These are phyloP conservation scores for Pyrenophora tritici-repentis DNA, from an alignment of 2,329 filamentous ascomycete species.

Conservation along the genomic window DNA sequence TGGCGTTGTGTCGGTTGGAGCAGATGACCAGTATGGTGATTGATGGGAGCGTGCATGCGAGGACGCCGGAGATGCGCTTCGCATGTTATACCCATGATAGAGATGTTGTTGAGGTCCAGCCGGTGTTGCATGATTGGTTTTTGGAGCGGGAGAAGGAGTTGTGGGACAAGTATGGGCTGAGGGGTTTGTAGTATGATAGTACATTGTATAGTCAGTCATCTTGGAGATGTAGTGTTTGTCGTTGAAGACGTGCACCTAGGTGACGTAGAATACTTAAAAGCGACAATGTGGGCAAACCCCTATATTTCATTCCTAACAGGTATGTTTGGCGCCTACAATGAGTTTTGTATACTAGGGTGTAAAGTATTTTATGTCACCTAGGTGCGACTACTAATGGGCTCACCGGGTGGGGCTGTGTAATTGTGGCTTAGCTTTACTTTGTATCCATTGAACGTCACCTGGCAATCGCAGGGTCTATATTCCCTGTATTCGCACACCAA, in stretches of 20 bases:
- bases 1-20: constrained; percentile 85
- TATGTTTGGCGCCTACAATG: no score
- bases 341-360: no score
- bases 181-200: not conserved
- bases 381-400: no score
- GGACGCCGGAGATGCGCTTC: constrained; percentile 61
- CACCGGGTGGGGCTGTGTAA: constrained; percentile 26
- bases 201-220: not conserved
- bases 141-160: constrained; percentile 47
- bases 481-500: not conserved
- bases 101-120: constrained; percentile 46
- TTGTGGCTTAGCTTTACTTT: constrained; percentile 26
- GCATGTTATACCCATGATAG: constrained; percentile 26
- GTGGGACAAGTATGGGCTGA: constrained; percentile 35
- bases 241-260: no score
- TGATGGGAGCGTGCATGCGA: constrained; percentile 67
- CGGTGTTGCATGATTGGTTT: constrained; percentile 83
- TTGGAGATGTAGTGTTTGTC: no score
- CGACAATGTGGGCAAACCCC: no score
- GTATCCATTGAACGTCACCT: not conserved
- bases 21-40: constrained; percentile 83
- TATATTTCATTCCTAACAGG: no score
- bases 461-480: not conserved
- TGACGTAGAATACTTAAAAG: no score
- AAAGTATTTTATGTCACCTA: no score